These are phyloP conservation scores for Acanthamoeba royreba DNA, from an alignment of 208 protist species.

Conservation along the genomic window DNA sequence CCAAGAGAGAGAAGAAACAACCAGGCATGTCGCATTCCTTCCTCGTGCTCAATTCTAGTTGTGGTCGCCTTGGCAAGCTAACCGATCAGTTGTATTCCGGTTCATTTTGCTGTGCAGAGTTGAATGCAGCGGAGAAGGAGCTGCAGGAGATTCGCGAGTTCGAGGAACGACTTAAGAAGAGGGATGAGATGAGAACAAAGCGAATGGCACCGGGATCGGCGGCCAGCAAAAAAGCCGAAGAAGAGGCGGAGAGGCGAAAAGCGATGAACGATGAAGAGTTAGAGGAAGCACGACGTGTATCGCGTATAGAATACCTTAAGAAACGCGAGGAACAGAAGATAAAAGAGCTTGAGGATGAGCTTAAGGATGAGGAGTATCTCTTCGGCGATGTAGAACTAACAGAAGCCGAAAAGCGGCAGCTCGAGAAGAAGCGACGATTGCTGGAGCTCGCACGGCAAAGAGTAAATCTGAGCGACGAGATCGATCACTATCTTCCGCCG, in stretches of 20 bases:
- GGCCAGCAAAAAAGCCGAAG: neutral
- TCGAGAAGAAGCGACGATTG: neutral
- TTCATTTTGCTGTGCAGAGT: neutral
- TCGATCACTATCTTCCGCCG: neutral
- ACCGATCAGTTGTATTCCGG: too few species aligned
- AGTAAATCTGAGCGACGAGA: neutral
- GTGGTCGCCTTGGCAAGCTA: neutral
- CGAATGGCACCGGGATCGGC: neutral
- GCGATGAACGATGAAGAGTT: neutral
- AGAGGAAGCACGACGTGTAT: neutral
- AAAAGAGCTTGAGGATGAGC: slow-evolving; percentile 40
- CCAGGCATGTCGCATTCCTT: neutral
- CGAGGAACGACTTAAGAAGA: slow-evolving; percentile 54
- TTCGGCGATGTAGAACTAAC: slow-evolving; percentile 8
- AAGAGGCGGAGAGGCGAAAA: neutral
- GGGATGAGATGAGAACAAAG: slow-evolving; percentile 55
- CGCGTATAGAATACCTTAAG: slow-evolving; percentile 38
- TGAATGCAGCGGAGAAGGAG: slow-evolving; percentile 44
- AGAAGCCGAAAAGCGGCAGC: neutral
- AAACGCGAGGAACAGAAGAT: slow-evolving; percentile 57
- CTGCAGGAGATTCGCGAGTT: slow-evolving; percentile 56
- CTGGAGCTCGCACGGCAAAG: neutral
- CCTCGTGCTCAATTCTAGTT: neutral
- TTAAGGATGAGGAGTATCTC: slow-evolving; percentile 48
- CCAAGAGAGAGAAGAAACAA: neutral